Evolutionary conservation across 1,284 basidiomycete genomes (phyloP).

Genomic region (Cystobasidium sp.): DNA sequence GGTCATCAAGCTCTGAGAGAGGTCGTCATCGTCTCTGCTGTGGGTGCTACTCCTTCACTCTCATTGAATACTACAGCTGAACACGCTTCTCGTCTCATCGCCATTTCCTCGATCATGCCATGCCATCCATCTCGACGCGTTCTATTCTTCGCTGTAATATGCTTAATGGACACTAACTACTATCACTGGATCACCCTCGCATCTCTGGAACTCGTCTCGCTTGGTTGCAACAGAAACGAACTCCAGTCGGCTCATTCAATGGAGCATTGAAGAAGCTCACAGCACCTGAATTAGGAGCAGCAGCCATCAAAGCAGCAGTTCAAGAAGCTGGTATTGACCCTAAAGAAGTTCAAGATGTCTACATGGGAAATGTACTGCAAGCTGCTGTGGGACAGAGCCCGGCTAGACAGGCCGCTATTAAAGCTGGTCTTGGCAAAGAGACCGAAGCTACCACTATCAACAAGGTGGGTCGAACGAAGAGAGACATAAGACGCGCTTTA

Average conservation of each 20-base stretch:
- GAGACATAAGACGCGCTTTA: neutral
- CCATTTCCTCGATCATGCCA: neutral
- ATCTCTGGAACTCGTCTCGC: neutral
- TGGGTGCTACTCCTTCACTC: neutral
- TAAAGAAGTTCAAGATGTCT: conserved; percentile 85
- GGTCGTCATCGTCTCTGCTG: conserved; percentile 44
- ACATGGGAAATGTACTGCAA: conserved; percentile 78
- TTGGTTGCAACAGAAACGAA: conserved; percentile 62
- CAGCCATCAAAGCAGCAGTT: conserved; percentile 89
- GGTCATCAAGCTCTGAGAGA: conserved; percentile 23
- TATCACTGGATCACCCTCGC: neutral
- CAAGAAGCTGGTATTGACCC: conserved; percentile 79
- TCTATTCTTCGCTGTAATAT: no score
- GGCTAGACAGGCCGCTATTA: conserved; percentile 66
- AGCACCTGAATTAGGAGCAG: conserved; percentile 85
- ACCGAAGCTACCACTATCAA: conserved; percentile 99
- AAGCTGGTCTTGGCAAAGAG: conserved; percentile 79
- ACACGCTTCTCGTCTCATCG: neutral
- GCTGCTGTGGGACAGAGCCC: conserved; percentile 59
- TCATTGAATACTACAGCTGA: no score
- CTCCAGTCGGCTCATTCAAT: conserved; percentile 91
- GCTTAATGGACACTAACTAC: no score
- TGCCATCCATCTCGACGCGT: neutral
- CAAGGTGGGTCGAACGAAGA: conserved; percentile 57
- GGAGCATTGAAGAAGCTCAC: conserved; percentile 85